These are phyloP conservation scores for Pseudozyma flocculosa DNA, from an alignment of 1,284 basidiomycete genomes.

Conservation along the genomic window DNA sequence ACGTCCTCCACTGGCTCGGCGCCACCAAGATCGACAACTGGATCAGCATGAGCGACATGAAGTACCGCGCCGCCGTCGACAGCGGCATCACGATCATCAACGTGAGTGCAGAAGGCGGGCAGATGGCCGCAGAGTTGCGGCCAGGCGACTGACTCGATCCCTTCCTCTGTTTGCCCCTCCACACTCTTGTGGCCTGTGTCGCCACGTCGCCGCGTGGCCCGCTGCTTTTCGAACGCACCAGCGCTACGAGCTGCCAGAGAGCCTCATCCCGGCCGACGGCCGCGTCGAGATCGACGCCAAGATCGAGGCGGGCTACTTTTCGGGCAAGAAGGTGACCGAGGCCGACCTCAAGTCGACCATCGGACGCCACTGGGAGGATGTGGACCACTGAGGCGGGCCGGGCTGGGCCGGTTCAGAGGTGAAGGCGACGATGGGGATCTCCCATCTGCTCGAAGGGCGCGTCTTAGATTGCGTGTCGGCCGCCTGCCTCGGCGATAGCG, in stretches of 20 bases:
- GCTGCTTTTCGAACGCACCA: not conserved
- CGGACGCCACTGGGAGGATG: constrained; percentile 76
- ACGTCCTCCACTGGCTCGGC: constrained; percentile 67
- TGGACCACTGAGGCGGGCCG: constrained; percentile 33
- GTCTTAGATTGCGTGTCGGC: too few species aligned
- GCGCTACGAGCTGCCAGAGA: constrained; percentile 51
- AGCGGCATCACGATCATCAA: constrained; percentile 79
- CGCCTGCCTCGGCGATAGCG: too few species aligned
- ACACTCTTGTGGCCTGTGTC: not conserved
- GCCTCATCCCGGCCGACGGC: constrained; percentile 44
- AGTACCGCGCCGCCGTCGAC: constrained; percentile 78
- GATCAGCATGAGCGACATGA: constrained; percentile 89
- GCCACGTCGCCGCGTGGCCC: too few species aligned
- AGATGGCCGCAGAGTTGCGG: too few species aligned
- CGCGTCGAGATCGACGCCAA: constrained; percentile 49
- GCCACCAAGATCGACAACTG: constrained; percentile 45
- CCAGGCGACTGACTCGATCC: too few species aligned
- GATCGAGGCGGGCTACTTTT: constrained; percentile 75
- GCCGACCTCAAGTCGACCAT: constrained; percentile 62
- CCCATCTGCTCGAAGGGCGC: too few species aligned
- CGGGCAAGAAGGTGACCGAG: constrained; percentile 34
- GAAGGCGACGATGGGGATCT: too few species aligned
- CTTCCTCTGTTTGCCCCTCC: too few species aligned
- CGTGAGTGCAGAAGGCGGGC: too few species aligned
- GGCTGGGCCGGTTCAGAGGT: too few species aligned